Percentiles rank a stretch among this genome's conserved stretches.
Conservation (phyloP, 176 grass and related monocot genomes). For the Eleusine indica region DNA sequence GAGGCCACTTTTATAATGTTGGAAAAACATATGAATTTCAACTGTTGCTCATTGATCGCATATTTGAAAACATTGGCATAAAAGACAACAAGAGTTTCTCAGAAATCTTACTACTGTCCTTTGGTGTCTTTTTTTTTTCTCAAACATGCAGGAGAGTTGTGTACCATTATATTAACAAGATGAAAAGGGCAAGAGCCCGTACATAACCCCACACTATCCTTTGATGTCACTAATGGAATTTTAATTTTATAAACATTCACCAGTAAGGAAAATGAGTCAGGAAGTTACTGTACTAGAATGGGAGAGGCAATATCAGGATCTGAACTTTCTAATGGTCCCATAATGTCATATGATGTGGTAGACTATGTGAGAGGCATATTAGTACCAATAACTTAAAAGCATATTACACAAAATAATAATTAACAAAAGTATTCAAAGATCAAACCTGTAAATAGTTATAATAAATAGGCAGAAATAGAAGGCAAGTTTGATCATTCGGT, state of each 20-base stretch:
- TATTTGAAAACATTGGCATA: neutral
- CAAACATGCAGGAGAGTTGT: too few species aligned
- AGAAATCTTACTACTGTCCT: neutral
- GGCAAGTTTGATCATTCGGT: slow-evolving; percentile 86
- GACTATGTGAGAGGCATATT: neutral
- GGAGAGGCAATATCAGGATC: neutral
- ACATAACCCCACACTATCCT: neutral
- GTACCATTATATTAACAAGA: too few species aligned
- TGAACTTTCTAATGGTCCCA: neutral
- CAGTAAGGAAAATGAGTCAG: neutral
- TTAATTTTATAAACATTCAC: slow-evolving; percentile 17
- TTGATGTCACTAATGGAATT: neutral
- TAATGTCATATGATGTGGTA: neutral
- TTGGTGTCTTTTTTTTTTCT: neutral
- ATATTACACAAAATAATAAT: slow-evolving; percentile 24
- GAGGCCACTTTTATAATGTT: neutral
- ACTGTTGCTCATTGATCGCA: neutral
- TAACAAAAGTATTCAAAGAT: slow-evolving; percentile 2
- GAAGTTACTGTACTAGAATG: neutral
- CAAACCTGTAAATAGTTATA: slow-evolving; percentile 94
- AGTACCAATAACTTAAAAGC: slow-evolving; percentile 17
- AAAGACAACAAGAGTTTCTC: neutral
- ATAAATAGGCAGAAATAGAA: slow-evolving; percentile 91
- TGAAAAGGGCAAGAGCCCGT: too few species aligned
- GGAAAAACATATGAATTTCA: slow-evolving; percentile 3